A percentile compares a stretch with the other conserved stretches of the same genome.
Evolutionary conservation across 805 yeast genomes (phyloP).

Genomic region (Kazachstania bromeliacearum): DNA sequence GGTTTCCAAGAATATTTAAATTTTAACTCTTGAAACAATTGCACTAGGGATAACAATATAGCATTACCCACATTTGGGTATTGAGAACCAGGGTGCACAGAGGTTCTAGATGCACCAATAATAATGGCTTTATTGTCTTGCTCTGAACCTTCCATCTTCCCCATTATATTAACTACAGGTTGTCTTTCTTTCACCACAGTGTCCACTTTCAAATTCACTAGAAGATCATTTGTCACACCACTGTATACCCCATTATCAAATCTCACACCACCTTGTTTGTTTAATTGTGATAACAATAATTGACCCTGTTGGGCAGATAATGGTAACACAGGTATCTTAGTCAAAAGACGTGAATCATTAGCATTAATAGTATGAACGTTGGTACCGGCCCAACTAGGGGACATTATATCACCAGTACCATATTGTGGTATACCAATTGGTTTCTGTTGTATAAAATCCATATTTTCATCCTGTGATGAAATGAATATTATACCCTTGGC

Average conservation of each 20-base stretch:
- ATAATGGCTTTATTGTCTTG: constrained; percentile 61
- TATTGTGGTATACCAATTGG: constrained; percentile 48
- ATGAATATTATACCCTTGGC: constrained; percentile 62
- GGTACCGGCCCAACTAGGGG: constrained; percentile 56
- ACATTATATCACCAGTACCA: constrained; percentile 66
- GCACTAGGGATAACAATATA: constrained; percentile 56
- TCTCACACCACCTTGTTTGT: constrained; percentile 15
- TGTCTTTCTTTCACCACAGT: constrained; percentile 45
- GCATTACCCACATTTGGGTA: constrained; percentile 67
- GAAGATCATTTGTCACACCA: constrained; percentile 12
- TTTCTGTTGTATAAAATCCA: constrained; percentile 24
- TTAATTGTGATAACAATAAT: constrained; percentile 26
- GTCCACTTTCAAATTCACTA: constrained; percentile 27
- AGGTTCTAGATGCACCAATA: constrained; percentile 73
- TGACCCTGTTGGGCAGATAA: constrained; percentile 61
- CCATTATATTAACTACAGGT: constrained; percentile 66
- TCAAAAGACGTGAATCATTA: constrained; percentile 41
- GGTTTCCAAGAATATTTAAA: constrained; percentile 69
- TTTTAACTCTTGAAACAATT: constrained; percentile 55
- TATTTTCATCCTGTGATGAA: constrained; percentile 32
- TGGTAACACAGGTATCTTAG: constrained; percentile 68
- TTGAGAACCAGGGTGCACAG: constrained; percentile 62
- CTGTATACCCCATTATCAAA: constrained; percentile 12
- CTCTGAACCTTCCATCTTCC: constrained; percentile 70
- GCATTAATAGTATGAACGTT: constrained; percentile 35